These are phyloP conservation scores for Colletotrichum plurivorum DNA, from an alignment of 2,329 filamentous ascomycete genomes.

Conservation along the genomic window DNA sequence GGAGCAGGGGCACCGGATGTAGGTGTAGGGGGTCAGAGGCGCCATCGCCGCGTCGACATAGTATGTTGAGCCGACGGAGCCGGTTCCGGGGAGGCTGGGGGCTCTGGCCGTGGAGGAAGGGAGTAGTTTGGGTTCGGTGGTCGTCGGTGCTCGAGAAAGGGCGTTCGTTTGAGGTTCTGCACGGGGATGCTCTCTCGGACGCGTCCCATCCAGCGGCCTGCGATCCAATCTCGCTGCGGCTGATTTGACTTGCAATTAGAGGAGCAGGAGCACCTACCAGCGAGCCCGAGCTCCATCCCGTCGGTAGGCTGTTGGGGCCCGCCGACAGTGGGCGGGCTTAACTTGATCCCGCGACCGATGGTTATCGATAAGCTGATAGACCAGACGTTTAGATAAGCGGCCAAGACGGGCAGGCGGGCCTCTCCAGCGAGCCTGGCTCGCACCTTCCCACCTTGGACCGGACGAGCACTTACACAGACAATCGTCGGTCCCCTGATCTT, in stretches of 20 bases:
- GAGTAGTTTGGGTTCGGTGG: neutral
- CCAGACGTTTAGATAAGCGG: conserved; percentile 20
- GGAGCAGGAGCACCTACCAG: neutral
- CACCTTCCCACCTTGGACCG: conserved; percentile 12
- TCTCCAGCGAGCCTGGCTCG: neutral
- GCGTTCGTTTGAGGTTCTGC: conserved; percentile 36
- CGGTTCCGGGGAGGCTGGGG: conserved; percentile 1
- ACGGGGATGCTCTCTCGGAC: conserved; percentile 26
- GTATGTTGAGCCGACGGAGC: neutral
- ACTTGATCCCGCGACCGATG: conserved; percentile 17
- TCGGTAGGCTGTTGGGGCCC: conserved; percentile 1
- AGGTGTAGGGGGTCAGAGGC: conserved; percentile 72
- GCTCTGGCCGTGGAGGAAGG: no score
- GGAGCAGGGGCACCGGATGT: conserved; percentile 77
- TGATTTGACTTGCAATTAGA: neutral
- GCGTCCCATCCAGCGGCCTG: conserved; percentile 13
- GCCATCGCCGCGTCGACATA: conserved; percentile 56
- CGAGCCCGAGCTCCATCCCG: no score
- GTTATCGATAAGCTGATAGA: conserved; percentile 14
- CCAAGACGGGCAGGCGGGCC: neutral
- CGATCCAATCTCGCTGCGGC: neutral
- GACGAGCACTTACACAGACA: conserved; percentile 16
- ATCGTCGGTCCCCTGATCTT: neutral
- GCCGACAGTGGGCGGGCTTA: conserved; percentile 6
- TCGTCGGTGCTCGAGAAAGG: conserved; percentile 1